Base-by-base conservation (phyloP, 345 rosid species). In the Dovyalis caffra region DNA sequence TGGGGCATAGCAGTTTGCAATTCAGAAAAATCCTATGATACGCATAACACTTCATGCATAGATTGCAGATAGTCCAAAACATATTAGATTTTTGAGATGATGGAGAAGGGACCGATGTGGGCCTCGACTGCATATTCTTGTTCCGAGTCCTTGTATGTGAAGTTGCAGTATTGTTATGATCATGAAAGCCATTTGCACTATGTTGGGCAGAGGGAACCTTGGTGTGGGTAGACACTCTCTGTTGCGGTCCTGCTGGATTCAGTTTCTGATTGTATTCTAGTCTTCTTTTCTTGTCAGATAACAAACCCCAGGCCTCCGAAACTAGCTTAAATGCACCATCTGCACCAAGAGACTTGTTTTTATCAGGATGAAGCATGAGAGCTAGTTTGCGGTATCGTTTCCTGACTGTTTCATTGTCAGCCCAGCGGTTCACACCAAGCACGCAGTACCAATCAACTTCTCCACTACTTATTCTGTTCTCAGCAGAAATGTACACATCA, bases 21-120 rank as follows among this genome's bases (percentile, higher is more conserved):
- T 95, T 86, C 56, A 93, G 84, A 79, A 93, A 95, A 53, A 88
- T 25, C 83, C 92, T 88, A 78, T 85, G 85, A 81, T 89, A 93
- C 69, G 91, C 98, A 71, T 85, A 95, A 43, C 88, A 97, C 5
- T 91, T 90, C 83, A 74, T 86, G 87, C 99, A 95, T 40, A 72
- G 75, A 64, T 78, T 83, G 79, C 99, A 95, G 47, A 83, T 78
- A 60, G 99, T 95, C 99, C 99, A 93, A 73, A 95, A 93, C 31
- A 98, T 95, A 29, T 75, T 81, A 63, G 85, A 77, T 68, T 84
- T 86, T 70, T 61, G 82, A 75, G 23, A 31, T 11, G 89, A 43
- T 73, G 85, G 69, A 12, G 83, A 18, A 40, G 73, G 72, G 73
- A 20, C 79, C 5, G 76, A 51, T 53, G 88, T 14, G 10, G 83